Base-by-base conservation (phyloP, 805 yeast species). In the Candida krabiensis region DNA sequence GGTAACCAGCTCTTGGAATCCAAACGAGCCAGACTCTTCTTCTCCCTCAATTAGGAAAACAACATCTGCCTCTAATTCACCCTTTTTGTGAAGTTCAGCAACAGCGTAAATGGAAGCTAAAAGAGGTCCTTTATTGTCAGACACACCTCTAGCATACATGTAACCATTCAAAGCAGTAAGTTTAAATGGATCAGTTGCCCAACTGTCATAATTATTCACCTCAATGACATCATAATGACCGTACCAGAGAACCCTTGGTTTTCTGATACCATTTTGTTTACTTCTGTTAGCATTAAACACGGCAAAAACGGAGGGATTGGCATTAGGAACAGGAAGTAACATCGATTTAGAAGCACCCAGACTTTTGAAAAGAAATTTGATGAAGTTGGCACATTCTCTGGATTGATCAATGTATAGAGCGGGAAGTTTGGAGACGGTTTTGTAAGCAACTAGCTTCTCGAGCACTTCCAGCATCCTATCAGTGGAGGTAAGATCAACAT, bases 141-240 rank as follows among this genome's bases (percentile, higher is more conserved):
- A 80, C 0, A 84, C 93, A 40, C 99, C 99, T 56, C 99, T 74
- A 2, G 91, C 98, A 52, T 86, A 85, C 42, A 91, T 56, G 52
- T 83, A 88, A 0, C 98, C 98, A 57, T 91, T 83, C 42, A 75
- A 72, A 3, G 95, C 84, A 0, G 84, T 75, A 56, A 93, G 60
- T 16, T 65, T 63, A 57, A 84, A 93, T 0, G 98, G 98, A 45
- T 83, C 81, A 0, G 93, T 76, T 7, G 68, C 58, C 97, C 98
- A 91, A 5, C 53, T 41, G 25, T 55, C 51, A 21, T 69, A 69
- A 35, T 71, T 72, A 23, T 77, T 75, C 0, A 95, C 95, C 41
- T 84, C 86, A 28, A 91, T 88, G 19, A 91, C 96, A 63, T 91
- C 99, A 57, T 93, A 91, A 67, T 91, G 99, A 1, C 96, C 98